phyloP scores from a whole-genome alignment of 1,284 basidiomycete species.

The Ustilago cynodontis region DNA sequence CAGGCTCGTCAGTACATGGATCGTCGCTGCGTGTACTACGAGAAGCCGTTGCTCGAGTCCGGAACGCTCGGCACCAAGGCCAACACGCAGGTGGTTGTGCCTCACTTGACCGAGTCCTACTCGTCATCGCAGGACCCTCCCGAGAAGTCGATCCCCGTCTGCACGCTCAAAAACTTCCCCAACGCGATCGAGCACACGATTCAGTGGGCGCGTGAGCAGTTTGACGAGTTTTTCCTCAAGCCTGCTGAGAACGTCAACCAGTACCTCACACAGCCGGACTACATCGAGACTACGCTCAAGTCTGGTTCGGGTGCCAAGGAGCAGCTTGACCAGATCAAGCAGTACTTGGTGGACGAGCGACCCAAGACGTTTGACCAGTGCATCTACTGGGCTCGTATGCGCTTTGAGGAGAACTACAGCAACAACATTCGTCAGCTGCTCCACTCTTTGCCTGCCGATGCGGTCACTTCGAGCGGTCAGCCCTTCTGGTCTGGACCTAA shows the following conservation, averaged over 20 bases:
- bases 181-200: conserved; percentile 99
- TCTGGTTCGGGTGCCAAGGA: conserved; percentile 71
- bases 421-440: conserved; percentile 94
- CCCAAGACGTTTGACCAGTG: conserved; percentile 97
- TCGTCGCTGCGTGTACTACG: conserved; percentile 95
- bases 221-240: conserved; percentile 93
- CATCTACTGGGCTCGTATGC: conserved; percentile 93
- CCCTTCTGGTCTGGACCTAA: conserved; percentile 86
- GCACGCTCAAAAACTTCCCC: conserved; percentile 99
- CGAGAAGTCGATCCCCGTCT: conserved; percentile 96
- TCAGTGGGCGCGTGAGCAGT: conserved; percentile 89
- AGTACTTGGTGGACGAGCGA: conserved; percentile 90
- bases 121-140: conserved; percentile 98
- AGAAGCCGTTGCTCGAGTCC: conserved; percentile 95
- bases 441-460: conserved; percentile 94
- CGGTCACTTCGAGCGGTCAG: conserved; percentile 86
- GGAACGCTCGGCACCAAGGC: conserved; percentile 99
- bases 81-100: conserved; percentile 96
- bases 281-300: conserved; percentile 89
- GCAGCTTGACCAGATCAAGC: conserved; percentile 89
- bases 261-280: conserved; percentile 96
- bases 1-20: conserved; percentile 98
- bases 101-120: conserved; percentile 96
- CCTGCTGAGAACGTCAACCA: conserved; percentile 94
- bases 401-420: conserved; percentile 95